Evolutionary conservation across 2,329 filamentous ascomycete species (phyloP).

Genomic region (Penicillium sp.): DNA sequence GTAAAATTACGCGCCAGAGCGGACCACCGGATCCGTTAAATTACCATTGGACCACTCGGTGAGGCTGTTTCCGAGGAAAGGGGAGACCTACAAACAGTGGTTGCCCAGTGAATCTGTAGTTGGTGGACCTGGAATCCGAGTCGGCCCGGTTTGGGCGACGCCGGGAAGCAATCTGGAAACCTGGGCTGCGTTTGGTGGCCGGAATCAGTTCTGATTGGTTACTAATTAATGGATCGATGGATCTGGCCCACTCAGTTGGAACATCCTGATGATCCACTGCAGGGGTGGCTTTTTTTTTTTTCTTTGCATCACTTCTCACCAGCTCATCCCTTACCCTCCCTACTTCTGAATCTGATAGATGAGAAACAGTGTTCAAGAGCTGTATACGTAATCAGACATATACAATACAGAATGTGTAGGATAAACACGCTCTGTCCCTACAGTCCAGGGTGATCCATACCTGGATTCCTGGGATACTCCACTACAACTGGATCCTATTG

Average conservation of each 20-base stretch:
- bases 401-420: background rate
- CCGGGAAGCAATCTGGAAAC: slow-evolving; percentile 27
- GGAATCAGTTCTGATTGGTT: slow-evolving; percentile 22
- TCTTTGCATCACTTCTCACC: background rate
- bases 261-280: slow-evolving; percentile 30
- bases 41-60: slow-evolving; percentile 25
- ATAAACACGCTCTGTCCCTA: too few relatives aligned
- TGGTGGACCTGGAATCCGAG: slow-evolving; percentile 32
- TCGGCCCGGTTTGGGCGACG: slow-evolving; percentile 31
- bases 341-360: background rate
- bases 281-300: slow-evolving; percentile 15
- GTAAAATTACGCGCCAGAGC: slow-evolving; percentile 17
- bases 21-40: slow-evolving; percentile 5
- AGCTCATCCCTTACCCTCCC: background rate
- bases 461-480: background rate
- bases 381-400: slow-evolving; percentile 2
- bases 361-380: slow-evolving; percentile 6
- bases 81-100: slow-evolving; percentile 6
- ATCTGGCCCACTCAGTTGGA: slow-evolving; percentile 20
- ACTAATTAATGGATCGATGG: slow-evolving; percentile 7
- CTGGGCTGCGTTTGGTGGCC: slow-evolving; percentile 10
- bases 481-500: background rate
- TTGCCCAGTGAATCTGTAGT: slow-evolving; percentile 28
- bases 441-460: background rate
- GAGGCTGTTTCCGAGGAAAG: slow-evolving; percentile 26